A percentile compares a stretch with the other conserved stretches of the same genome.
Conservation (phyloP, 352 stramenopile genomes). For the Phytophthora sansomeana region DNA sequence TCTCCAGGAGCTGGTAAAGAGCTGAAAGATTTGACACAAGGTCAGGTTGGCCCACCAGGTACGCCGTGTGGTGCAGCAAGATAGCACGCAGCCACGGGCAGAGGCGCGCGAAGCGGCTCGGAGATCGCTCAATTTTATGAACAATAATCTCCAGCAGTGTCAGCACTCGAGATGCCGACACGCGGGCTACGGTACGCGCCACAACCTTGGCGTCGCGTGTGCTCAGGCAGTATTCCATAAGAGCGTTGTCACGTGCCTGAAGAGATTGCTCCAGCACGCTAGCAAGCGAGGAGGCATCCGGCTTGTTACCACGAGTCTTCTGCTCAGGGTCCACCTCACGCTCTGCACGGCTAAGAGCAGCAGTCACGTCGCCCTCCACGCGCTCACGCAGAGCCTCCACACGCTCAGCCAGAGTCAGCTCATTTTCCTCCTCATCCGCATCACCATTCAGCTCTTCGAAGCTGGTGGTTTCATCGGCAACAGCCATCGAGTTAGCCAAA, state of each 20-base stretch:
- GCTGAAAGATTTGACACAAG: slow-evolving; percentile 82
- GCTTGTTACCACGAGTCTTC: slow-evolving; percentile 49
- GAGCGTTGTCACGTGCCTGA: slow-evolving; percentile 88
- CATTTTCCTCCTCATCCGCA: slow-evolving; percentile 60
- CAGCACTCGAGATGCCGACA: slow-evolving; percentile 79
- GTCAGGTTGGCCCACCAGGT: slow-evolving; percentile 85
- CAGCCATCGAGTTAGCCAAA: slow-evolving; percentile 59
- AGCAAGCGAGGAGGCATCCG: slow-evolving; percentile 85
- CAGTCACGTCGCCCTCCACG: slow-evolving; percentile 75
- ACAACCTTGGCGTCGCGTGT: slow-evolving; percentile 83
- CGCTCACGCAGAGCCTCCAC: slow-evolving; percentile 80
- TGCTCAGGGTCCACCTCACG: slow-evolving; percentile 48
- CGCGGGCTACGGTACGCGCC: slow-evolving; percentile 75
- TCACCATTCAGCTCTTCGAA: slow-evolving; percentile 67
- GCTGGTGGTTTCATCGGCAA: slow-evolving; percentile 65
- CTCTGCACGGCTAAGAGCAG: slow-evolving; percentile 62
- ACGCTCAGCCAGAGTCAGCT: slow-evolving; percentile 78
- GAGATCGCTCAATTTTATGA: slow-evolving; percentile 84
- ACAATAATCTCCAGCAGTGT: slow-evolving; percentile 83
- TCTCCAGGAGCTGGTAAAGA: slow-evolving; percentile 88
- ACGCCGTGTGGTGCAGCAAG: slow-evolving; percentile 86
- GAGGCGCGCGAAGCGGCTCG: slow-evolving; percentile 77
- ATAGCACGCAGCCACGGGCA: slow-evolving; percentile 87
- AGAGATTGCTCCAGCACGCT: slow-evolving; percentile 86
- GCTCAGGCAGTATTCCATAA: slow-evolving; percentile 86